phyloP scores from a whole-genome alignment of 495 filamentous ascomycete genomes.

The Neurospora sp. region DNA sequence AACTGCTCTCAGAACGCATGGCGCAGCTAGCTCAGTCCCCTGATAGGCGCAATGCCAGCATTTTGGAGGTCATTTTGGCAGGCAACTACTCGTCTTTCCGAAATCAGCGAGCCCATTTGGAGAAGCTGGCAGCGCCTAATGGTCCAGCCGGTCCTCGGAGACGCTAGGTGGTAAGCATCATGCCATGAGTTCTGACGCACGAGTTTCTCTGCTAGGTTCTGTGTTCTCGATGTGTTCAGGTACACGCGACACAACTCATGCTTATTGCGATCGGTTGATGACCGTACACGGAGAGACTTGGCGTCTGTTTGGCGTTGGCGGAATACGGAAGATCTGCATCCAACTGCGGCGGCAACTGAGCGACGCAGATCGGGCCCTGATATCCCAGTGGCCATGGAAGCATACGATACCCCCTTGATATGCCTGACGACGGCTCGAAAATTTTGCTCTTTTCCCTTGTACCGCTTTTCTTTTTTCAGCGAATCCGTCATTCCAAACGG shows the following conservation, averaged over 20 bases:
- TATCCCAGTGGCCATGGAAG: not conserved
- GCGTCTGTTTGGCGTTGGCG: not conserved
- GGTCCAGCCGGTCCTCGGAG: not conserved
- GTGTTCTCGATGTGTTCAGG: not conserved
- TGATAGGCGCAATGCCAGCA: constrained; percentile 32
- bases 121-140: constrained; percentile 8
- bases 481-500: not conserved
- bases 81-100: constrained; percentile 64
- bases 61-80: constrained; percentile 55
- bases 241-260: not conserved
- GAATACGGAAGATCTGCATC: not conserved
- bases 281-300: not conserved
- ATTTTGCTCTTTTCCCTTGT: not conserved
- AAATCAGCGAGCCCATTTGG: constrained; percentile 44
- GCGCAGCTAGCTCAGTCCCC: constrained; percentile 14
- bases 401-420: not conserved
- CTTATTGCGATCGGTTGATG: not conserved
- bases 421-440: not conserved
- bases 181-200: not conserved
- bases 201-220: not conserved
- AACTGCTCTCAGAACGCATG: constrained; percentile 49
- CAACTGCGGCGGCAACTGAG: not conserved
- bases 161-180: not conserved
- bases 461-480: not conserved
- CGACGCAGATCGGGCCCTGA: not conserved